Evolutionary conservation across 2,329 filamentous ascomycete species (phyloP).

Genomic region (Aspergillus clavatus): DNA sequence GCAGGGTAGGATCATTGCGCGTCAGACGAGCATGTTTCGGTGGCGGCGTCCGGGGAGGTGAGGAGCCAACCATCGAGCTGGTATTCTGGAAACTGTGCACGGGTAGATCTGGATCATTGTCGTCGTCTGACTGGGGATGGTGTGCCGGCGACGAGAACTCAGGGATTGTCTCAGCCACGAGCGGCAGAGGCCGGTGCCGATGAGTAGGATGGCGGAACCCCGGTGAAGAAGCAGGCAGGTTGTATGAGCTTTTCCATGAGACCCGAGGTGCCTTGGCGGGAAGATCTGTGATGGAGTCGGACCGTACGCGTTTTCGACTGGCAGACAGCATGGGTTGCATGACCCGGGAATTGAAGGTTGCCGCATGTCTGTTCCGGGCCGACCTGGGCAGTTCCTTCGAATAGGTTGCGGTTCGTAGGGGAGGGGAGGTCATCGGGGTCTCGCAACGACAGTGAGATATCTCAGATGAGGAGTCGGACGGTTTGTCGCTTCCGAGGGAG

Average conservation of each 20-base stretch:
- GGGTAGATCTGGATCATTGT: slow-evolving; percentile 78
- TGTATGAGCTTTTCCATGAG: slow-evolving; percentile 72
- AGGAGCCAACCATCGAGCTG: slow-evolving; percentile 61
- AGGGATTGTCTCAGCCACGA: slow-evolving; percentile 68
- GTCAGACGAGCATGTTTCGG: slow-evolving; percentile 52
- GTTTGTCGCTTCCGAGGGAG: slow-evolving; percentile 62
- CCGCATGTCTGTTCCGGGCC: slow-evolving; percentile 40
- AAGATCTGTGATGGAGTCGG: slow-evolving; percentile 53
- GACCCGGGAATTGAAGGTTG: slow-evolving; percentile 39
- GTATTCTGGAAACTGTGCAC: slow-evolving; percentile 40
- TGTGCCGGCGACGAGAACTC: slow-evolving; percentile 53
- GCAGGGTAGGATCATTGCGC: slow-evolving; percentile 48
- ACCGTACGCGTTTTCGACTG: slow-evolving; percentile 65
- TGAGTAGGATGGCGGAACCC: slow-evolving; percentile 71
- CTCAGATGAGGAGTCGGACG: slow-evolving; percentile 83
- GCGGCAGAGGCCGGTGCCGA: slow-evolving; percentile 72
- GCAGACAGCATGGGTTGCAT: slow-evolving; percentile 46
- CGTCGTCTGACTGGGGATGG: slow-evolving; percentile 54
- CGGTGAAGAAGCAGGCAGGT: slow-evolving; percentile 80
- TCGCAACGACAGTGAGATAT: slow-evolving; percentile 59
- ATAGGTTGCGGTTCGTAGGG: slow-evolving; percentile 75
- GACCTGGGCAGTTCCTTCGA: slow-evolving; percentile 71
- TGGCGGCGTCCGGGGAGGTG: slow-evolving; percentile 78
- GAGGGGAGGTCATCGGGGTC: slow-evolving; percentile 68
- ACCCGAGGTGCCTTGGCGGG: slow-evolving; percentile 56